Evolutionary conservation across 1,284 basidiomycete genomes (phyloP), one percentile per base, ranked within the genome.

Genomic region (Boletus holoroseus): DNA sequence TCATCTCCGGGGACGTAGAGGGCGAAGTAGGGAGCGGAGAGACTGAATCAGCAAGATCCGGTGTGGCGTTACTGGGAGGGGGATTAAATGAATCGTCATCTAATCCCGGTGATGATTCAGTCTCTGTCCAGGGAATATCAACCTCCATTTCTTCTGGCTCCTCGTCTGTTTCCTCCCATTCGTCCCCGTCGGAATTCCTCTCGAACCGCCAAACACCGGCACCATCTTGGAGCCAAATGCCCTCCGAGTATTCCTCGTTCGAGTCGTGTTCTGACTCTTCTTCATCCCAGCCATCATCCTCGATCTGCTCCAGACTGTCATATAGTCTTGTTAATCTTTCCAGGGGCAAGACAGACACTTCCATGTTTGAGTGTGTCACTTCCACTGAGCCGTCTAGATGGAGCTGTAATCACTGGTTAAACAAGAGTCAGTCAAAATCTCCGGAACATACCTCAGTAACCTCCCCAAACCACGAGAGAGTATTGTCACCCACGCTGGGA

Each of bases 231-330:
- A 73, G 64, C 82, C 81, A 83, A n/a, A 75, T 62, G 16, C 75
- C 71, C 47, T 76, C 72, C 20, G 71, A 65, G 7, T 71, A 70
- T 31, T 74, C 73, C 16, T 67, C 70, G 36, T 68, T 58, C 0
- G 63, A 63, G 31, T 63, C 70, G 3, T 63, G 67, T 52, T 75
- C 75, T 27, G 76, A 78, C 28, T 57, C 51, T 9, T 74, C 75
- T 35, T 79, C 82, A 34, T 76, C 79, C 79, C 80, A 86, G 18
- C 78, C 63, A 61, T 76, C 75, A 47, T 91, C 77, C 67, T 91
- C 85, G 54, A 94, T 75, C 67, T 92, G 79, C 54, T 93, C 81
- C 44, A 85, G 71, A 56, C 86, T 76, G 62, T 91, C 81, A 57
- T 88, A 82, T 24, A 91, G 66, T 59, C 81, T 76, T 13, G 87